Conservation (phyloP, 202 grass and related monocot species). For the Zoysia matrella region DNA sequence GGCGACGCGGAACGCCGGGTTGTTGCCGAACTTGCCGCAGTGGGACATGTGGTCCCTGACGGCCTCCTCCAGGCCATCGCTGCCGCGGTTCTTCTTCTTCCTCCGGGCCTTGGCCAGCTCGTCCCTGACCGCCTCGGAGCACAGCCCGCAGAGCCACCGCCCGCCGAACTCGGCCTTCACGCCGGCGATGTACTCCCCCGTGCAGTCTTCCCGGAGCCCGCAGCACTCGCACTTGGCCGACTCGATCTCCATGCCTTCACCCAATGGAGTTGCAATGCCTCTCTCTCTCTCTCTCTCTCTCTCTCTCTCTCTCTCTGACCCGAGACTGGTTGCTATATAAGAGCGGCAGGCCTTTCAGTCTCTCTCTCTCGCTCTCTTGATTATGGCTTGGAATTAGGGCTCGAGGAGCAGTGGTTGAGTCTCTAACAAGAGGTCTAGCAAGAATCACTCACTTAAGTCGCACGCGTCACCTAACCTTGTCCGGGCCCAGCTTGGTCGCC, state of each 20-base stretch:
- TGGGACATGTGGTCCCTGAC: slow-evolving; percentile 76
- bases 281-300: background rate
- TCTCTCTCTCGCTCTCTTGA: background rate
- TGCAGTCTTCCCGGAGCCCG: slow-evolving; percentile 75
- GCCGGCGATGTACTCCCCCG: slow-evolving; percentile 65
- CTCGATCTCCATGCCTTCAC: slow-evolving; percentile 62
- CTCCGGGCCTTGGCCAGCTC: slow-evolving; percentile 54
- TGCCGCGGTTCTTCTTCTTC: background rate
- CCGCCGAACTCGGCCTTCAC: slow-evolving; percentile 72
- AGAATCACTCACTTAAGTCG: background rate
- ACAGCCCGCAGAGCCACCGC: slow-evolving; percentile 79
- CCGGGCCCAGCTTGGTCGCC: slow-evolving; percentile 9
- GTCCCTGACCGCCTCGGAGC: slow-evolving; percentile 79
- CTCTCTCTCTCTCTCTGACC: background rate
- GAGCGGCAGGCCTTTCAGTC: background rate
- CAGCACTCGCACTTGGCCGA: slow-evolving; percentile 82
- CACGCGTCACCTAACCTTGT: slow-evolving; percentile 39
- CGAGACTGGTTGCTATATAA: slow-evolving; percentile 13
- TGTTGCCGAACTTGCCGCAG: slow-evolving; percentile 65
- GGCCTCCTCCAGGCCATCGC: slow-evolving; percentile 56
- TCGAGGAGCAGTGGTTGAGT: slow-evolving; percentile 48
- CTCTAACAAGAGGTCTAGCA: slow-evolving; percentile 6
- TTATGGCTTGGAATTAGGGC: slow-evolving; percentile 35
- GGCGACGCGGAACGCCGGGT: slow-evolving; percentile 73
- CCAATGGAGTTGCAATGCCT: background rate